phyloP scores from a whole-genome alignment of 1,284 basidiomycete species.

The Ceratobasidium sp. region DNA sequence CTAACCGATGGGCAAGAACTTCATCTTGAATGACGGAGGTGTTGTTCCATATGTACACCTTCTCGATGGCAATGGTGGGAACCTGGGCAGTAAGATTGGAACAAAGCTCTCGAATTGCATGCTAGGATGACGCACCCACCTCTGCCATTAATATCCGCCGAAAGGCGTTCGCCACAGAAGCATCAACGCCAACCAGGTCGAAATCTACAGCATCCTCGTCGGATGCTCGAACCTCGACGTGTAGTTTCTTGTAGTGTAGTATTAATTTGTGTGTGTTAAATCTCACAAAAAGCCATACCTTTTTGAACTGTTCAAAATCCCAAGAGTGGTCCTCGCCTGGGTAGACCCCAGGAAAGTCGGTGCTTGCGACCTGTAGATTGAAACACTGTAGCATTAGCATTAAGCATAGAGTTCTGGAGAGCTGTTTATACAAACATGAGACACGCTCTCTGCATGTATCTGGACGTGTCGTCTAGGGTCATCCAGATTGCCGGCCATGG shows the following conservation, averaged over 20 bases:
- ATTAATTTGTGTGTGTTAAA: constrained; percentile 16
- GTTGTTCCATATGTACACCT: constrained; percentile 96
- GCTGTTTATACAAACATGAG: constrained; percentile 57
- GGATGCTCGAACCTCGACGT: constrained; percentile 80
- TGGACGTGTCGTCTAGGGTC: constrained; percentile 67
- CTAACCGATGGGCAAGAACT: constrained; percentile 90
- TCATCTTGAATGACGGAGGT: constrained; percentile 96
- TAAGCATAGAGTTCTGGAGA: neutral
- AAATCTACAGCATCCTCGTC: constrained; percentile 91
- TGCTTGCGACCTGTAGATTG: constrained; percentile 75
- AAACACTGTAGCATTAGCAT: neutral
- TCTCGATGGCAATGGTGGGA: constrained; percentile 92
- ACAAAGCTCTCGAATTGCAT: constrained; percentile 33
- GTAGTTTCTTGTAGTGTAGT: constrained; percentile 70
- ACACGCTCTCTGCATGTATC: constrained; percentile 78
- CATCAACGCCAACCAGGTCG: constrained; percentile 96
- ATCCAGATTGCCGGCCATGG: constrained; percentile 46
- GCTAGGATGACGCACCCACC: constrained; percentile 63
- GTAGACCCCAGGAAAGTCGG: constrained; percentile 89
- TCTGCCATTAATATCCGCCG: constrained; percentile 94
- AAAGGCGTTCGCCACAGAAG: constrained; percentile 95
- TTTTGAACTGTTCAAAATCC: constrained; percentile 80
- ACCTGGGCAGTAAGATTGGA: constrained; percentile 67
- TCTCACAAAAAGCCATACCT: constrained; percentile 63
- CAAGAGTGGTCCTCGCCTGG: constrained; percentile 87